Evolutionary conservation across 176 grass and related monocot species (phyloP).

Genomic region (Avena atlantica): DNA sequence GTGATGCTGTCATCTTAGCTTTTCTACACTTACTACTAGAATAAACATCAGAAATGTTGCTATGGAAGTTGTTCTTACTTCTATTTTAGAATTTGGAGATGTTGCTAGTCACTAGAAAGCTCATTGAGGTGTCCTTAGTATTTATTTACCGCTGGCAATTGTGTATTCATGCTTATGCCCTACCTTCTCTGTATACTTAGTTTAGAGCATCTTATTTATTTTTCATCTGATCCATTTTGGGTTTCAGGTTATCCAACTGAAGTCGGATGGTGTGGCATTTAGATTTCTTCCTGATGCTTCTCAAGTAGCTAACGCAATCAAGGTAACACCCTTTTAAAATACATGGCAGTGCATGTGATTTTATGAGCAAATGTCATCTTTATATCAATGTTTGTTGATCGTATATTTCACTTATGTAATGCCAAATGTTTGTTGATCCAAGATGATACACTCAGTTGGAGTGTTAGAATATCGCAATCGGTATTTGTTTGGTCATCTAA

Average conservation of each 20-base stretch:
- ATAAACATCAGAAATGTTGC: neutral
- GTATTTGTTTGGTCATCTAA: neutral
- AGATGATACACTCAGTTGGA: neutral
- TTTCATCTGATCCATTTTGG: neutral
- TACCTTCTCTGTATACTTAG: neutral
- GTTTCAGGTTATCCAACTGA: constrained; percentile 83
- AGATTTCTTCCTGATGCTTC: constrained; percentile 90
- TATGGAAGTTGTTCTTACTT: neutral
- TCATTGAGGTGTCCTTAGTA: neutral
- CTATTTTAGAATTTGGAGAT: neutral
- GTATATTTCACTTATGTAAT: neutral
- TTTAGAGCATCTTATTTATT: neutral
- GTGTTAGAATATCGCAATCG: neutral
- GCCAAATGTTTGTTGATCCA: neutral
- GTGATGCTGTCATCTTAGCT: neutral
- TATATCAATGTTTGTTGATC: neutral
- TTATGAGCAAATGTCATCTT: neutral
- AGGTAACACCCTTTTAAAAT: constrained; percentile 50
- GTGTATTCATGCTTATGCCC: neutral
- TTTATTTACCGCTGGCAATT: neutral
- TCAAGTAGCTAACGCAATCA: constrained; percentile 87
- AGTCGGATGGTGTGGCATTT: constrained; percentile 82
- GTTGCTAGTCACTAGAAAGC: neutral
- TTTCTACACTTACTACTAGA: neutral
- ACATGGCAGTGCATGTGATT: constrained; percentile 7